A percentile compares a stretch with the other conserved stretches of the same genome.
Evolutionary conservation across 2,329 filamentous ascomycete species (phyloP).

Genomic region (Myriosclerotinia duriaeana): DNA sequence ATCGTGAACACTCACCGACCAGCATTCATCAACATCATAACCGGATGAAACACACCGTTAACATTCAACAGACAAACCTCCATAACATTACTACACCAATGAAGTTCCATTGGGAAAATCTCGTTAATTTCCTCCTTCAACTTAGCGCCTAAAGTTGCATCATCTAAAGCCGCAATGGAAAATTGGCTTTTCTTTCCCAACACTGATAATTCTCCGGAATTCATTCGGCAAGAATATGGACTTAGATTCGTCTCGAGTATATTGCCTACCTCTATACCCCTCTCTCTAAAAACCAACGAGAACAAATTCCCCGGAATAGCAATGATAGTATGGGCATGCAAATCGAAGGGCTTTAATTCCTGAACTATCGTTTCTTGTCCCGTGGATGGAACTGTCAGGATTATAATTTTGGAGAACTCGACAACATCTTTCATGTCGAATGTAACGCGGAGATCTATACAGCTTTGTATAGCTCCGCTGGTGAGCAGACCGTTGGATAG

Average conservation of each 20-base stretch:
- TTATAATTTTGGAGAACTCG: constrained; percentile 24
- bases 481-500: constrained; percentile 17
- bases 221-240: constrained; percentile 16
- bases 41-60: constrained; percentile 30
- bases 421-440: constrained; percentile 22
- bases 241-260: constrained; percentile 10
- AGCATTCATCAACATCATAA: constrained; percentile 31
- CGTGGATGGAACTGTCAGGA: constrained; percentile 26
- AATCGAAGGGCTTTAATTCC: constrained; percentile 21
- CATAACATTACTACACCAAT: constrained; percentile 26
- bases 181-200: constrained; percentile 10
- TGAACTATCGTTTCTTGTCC: constrained; percentile 22
- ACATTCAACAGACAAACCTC: constrained; percentile 28
- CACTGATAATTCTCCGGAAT: neutral
- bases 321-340: constrained; percentile 9
- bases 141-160: neutral
- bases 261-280: neutral
- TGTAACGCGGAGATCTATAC: constrained; percentile 9
- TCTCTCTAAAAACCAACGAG: neutral
- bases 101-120: constrained; percentile 24
- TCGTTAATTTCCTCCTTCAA: neutral
- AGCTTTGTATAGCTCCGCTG: constrained; percentile 7
- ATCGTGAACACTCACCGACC: constrained; percentile 11
- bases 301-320: constrained; percentile 14
- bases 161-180: neutral